Percentiles rank a stretch among this genome's conserved stretches.
These are phyloP conservation scores for Torulaspora delbrueckii DNA, from an alignment of 805 yeast genomes.

Conservation along the genomic window DNA sequence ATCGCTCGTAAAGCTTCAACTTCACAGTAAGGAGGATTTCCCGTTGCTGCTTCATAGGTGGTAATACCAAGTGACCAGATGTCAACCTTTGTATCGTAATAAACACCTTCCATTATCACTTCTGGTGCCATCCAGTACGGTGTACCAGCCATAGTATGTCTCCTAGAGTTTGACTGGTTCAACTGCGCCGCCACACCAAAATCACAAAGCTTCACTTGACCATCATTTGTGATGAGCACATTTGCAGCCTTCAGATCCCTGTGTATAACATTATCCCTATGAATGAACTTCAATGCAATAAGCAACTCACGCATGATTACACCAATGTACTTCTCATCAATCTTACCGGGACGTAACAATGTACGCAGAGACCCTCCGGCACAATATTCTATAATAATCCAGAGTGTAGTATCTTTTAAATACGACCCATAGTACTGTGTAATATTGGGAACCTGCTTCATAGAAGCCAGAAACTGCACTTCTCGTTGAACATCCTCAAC, in stretches of 20 bases:
- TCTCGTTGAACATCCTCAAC: conserved; percentile 93
- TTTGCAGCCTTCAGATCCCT: conserved; percentile 97
- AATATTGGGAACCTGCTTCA: conserved; percentile 83
- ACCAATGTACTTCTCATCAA: conserved; percentile 79
- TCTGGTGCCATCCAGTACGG: conserved; percentile 99
- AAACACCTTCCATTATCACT: conserved; percentile 85
- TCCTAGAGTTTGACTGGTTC: conserved; percentile 63
- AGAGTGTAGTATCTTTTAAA: conserved; percentile 79
- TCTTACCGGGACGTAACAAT: conserved; percentile 74
- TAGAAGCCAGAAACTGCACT: conserved; percentile 75
- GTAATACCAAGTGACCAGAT: conserved; percentile 98
- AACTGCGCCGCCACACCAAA: conserved; percentile 97
- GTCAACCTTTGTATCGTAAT: conserved; percentile 88
- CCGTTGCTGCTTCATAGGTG: conserved; percentile 88
- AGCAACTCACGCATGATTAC: conserved; percentile 82
- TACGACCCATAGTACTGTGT: conserved; percentile 89
- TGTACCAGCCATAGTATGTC: conserved; percentile 94
- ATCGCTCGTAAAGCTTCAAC: conserved; percentile 92
- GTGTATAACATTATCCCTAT: conserved; percentile 86
- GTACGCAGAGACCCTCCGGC: conserved; percentile 95
- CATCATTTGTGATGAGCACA: conserved; percentile 81
- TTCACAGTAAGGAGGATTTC: conserved; percentile 96
- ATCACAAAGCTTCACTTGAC: conserved; percentile 87
- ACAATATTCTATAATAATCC: conserved; percentile 98
- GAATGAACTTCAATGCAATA: conserved; percentile 74